Evolutionary conservation across 257 asterid genomes (phyloP).

Genomic region (Solanum verrucosum): DNA sequence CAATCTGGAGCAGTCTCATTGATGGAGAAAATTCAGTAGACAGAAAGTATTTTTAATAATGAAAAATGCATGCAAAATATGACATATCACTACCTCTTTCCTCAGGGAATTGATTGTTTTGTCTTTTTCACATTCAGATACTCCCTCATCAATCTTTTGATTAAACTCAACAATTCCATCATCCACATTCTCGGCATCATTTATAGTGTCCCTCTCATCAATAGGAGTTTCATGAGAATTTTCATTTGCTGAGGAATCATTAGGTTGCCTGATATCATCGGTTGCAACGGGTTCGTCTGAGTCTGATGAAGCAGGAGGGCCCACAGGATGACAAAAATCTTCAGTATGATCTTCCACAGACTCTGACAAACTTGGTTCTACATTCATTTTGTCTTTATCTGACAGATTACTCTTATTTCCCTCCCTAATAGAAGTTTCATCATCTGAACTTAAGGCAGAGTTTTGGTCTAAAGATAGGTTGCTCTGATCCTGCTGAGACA

Average conservation of each 20-base stretch:
- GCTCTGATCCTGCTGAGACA: slow-evolving; percentile 6
- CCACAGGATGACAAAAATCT: slow-evolving; percentile 34
- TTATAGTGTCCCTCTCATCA: slow-evolving; percentile 10
- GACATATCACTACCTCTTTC: slow-evolving; percentile 53
- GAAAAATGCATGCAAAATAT: background rate
- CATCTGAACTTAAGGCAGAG: slow-evolving; percentile 20
- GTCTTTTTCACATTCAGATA: slow-evolving; percentile 29
- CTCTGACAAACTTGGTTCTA: slow-evolving; percentile 9
- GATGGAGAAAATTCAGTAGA: slow-evolving; percentile 6
- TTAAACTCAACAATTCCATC: slow-evolving; percentile 28
- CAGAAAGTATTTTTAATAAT: slow-evolving; percentile 3
- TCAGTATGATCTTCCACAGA: slow-evolving; percentile 28
- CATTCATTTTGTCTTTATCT: slow-evolving; percentile 9
- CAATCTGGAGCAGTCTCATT: slow-evolving; percentile 40
- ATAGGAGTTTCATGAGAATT: slow-evolving; percentile 11
- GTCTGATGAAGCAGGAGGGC: slow-evolving; percentile 55
- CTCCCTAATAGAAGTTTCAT: slow-evolving; percentile 16
- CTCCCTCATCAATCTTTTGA: slow-evolving; percentile 23
- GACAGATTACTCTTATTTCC: slow-evolving; percentile 21
- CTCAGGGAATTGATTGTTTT: slow-evolving; percentile 34
- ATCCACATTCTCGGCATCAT: slow-evolving; percentile 16
- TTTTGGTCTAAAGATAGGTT: slow-evolving; percentile 17
- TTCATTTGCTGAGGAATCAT: slow-evolving; percentile 28
- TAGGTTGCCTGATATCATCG: slow-evolving; percentile 25
- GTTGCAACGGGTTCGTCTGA: slow-evolving; percentile 43